Conservation (phyloP, 1,284 basidiomycete genomes). For the Ceratobasidium sp. region DNA sequence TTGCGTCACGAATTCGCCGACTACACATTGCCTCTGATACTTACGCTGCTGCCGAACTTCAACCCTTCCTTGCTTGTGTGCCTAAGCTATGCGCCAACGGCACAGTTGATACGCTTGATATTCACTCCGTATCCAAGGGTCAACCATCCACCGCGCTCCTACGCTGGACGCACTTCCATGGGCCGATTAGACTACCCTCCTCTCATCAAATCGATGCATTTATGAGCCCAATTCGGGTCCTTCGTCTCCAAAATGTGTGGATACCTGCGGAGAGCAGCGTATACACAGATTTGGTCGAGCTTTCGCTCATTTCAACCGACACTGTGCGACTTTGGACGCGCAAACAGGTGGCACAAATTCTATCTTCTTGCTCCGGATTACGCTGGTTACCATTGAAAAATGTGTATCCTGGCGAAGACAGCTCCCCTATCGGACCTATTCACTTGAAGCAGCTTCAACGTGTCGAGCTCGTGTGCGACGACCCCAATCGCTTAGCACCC, state of each 20-base stretch:
- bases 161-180: not conserved
- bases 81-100: not conserved
- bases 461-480: not conserved
- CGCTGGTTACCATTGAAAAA: not conserved
- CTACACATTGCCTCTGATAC: not conserved
- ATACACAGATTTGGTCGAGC: not conserved
- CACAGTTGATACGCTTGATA: not conserved
- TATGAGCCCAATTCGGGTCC: not conserved
- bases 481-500: not conserved
- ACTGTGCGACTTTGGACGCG: not conserved
- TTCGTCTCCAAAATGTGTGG: not conserved
- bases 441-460: not conserved
- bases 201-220: not conserved
- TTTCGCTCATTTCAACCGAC: not conserved
- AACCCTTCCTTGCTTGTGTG: not conserved
- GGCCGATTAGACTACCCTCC: not conserved
- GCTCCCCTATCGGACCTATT: not conserved
- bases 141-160: not conserved
- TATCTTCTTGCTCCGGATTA: not conserved
- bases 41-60: not conserved
- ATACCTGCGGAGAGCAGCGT: not conserved
- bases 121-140: not conserved
- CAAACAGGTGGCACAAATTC: not conserved
- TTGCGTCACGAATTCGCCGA: not conserved
- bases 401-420: not conserved